Evolutionary conservation across 148 eudicot genomes (phyloP), one percentile per base, ranked within the genome.

Genomic region (Spergularia marina): DNA sequence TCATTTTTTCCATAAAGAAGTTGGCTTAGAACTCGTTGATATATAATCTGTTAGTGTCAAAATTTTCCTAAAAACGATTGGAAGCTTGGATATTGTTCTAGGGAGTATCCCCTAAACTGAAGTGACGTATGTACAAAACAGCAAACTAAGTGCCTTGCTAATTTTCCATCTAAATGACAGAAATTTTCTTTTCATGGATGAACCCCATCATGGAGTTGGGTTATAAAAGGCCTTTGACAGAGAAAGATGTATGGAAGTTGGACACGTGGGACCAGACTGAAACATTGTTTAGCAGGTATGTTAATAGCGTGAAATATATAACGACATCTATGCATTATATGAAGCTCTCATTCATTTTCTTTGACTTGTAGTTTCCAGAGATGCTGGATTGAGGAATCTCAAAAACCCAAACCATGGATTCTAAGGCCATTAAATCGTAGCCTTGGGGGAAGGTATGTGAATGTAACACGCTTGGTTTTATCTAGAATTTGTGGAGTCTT

Each of bases 221-320:
- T 25, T 89, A 83, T 75, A 90, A 73, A 84, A 89, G 98, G 79
- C 98, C 98, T 16, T 90, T 95, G 71, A 92, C 96, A 10, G 98
- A 95, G 81, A 95, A 89, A 79, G 98, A 95, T 89, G 82, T 95
- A 8, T 95, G 98, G 98, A 87, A 90, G 82, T 89, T 95, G 73
- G 98, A 95, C 82, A 84, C 91, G 15, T 92, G 97, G 98, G 98
- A 95, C 69, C 82, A 73, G 67, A 92, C 96, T 63, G 96, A 95
- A 85, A 92, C 94, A 53, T 91, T 95, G 77, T 83, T 86, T 56
- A 89, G 71, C 87, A 84, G 82, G 98, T 92, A 77, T n/a, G 86
- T 76, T 54, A 61, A 56, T 70, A 57, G 58, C 69, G 63, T 54
- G 39, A 47, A 39, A 51, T 52, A 44, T 57, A 16, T 54, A 44